Percentiles rank a stretch among this genome's conserved stretches.
These are phyloP conservation scores for Agaricus subrufescens DNA, from an alignment of 768 basidiomycete genomes.

Conservation along the genomic window DNA sequence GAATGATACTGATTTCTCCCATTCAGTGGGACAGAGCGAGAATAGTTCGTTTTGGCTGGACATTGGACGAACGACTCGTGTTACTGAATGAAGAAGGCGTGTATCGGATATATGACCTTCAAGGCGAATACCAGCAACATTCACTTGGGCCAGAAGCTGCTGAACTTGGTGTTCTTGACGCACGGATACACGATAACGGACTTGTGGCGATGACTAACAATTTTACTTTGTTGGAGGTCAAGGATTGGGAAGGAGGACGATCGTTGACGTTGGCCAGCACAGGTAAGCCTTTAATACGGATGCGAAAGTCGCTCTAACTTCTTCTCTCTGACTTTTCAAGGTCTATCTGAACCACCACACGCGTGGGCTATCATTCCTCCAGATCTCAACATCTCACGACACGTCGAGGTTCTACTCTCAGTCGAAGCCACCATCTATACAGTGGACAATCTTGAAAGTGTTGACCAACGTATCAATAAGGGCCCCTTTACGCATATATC, in stretches of 20 bases:
- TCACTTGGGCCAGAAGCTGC: constrained; percentile 80
- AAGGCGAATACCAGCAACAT: constrained; percentile 81
- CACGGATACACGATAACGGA: constrained; percentile 81
- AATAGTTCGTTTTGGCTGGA: constrained; percentile 83
- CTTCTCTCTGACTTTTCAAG: constrained; percentile 28
- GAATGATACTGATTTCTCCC: constrained; percentile 10
- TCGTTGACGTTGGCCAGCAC: constrained; percentile 70
- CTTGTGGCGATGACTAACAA: constrained; percentile 81
- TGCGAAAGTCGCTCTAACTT: constrained; percentile 1
- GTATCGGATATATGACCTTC: constrained; percentile 86
- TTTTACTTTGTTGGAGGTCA: constrained; percentile 76
- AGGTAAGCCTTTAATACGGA: constrained; percentile 40
- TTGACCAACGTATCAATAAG: constrained; percentile 83
- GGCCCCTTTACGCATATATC: constrained; percentile 88
- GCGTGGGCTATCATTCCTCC: constrained; percentile 90
- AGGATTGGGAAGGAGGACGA: constrained; percentile 80
- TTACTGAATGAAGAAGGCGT: constrained; percentile 90
- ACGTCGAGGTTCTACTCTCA: constrained; percentile 85
- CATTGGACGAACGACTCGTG: constrained; percentile 72
- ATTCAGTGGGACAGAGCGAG: constrained; percentile 86
- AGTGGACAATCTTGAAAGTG: constrained; percentile 83
- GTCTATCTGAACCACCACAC: constrained; percentile 70
- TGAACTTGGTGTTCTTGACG: constrained; percentile 81
- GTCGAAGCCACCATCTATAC: constrained; percentile 75
- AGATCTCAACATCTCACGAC: constrained; percentile 82